phyloP scores from a whole-genome alignment of 73 alveolate genomes.

The Stentor roeselii region DNA sequence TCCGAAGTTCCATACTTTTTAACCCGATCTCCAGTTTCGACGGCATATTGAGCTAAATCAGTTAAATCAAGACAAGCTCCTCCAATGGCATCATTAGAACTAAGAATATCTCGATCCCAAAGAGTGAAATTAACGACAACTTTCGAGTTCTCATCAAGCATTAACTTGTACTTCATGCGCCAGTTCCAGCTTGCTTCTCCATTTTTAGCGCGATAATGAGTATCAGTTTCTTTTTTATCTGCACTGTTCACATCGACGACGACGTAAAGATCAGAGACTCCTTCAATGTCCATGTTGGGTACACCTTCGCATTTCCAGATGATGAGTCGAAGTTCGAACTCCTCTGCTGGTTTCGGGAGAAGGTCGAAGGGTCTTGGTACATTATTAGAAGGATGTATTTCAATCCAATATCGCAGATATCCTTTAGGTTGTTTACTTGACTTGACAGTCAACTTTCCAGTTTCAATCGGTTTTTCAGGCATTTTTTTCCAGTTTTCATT shows the following conservation, averaged over 20 bases:
- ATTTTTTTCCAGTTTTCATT: constrained; percentile 79
- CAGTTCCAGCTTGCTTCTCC: constrained; percentile 56
- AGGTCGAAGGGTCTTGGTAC: neutral
- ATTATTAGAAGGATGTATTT: neutral
- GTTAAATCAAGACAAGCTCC: constrained; percentile 28
- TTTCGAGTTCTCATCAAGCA: neutral
- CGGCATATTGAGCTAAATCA: neutral
- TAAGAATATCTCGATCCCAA: constrained; percentile 22
- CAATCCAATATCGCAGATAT: constrained; percentile 3
- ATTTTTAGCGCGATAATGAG: constrained; percentile 67
- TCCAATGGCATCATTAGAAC: constrained; percentile 12
- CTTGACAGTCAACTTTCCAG: constrained; percentile 65
- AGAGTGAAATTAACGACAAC: neutral
- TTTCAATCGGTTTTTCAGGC: constrained; percentile 86
- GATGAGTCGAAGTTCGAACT: constrained; percentile 78
- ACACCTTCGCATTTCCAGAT: constrained; percentile 81
- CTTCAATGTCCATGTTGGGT: constrained; percentile 73
- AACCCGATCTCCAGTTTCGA: neutral
- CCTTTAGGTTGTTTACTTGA: constrained; percentile 47
- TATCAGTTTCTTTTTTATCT: constrained; percentile 70
- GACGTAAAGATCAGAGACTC: constrained; percentile 74
- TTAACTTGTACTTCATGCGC: constrained; percentile 56
- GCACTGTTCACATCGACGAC: constrained; percentile 61
- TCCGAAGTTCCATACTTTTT: constrained; percentile 23
- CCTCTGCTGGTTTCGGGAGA: constrained; percentile 66